Evolutionary conservation across 2,329 filamentous ascomycete genomes (phyloP).

Genomic region (Penicillium corylophilum): DNA sequence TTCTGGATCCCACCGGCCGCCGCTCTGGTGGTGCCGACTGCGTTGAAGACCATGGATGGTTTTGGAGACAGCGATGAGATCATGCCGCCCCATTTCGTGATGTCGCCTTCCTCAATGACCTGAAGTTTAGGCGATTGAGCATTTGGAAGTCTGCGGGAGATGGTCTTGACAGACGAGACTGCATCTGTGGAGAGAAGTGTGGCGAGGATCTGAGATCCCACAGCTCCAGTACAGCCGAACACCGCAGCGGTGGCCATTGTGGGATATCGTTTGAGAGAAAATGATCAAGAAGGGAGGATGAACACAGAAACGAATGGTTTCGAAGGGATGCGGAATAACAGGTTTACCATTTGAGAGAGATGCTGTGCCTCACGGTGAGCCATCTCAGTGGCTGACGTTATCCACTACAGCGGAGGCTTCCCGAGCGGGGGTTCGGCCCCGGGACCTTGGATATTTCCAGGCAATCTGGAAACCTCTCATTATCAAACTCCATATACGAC

Average conservation of each 20-base stretch:
- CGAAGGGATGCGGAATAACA: not conserved
- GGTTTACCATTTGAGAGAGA: not conserved
- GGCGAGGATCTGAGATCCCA: slow-evolving; percentile 33
- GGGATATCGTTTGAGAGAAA: not conserved
- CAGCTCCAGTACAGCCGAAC: slow-evolving; percentile 33
- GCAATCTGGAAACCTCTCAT: not conserved
- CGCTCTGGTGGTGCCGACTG: slow-evolving; percentile 36
- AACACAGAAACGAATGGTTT: not conserved
- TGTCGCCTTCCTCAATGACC: slow-evolving; percentile 28
- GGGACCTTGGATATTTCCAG: not conserved
- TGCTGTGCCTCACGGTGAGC: too few species aligned
- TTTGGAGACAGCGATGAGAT: slow-evolving; percentile 25
- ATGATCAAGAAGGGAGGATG: not conserved
- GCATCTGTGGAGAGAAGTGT: slow-evolving; percentile 25
- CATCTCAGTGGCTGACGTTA: not conserved
- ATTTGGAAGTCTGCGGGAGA: slow-evolving; percentile 26
- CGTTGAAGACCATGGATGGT: slow-evolving; percentile 31
- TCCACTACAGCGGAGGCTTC: not conserved
- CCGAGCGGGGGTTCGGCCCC: not conserved
- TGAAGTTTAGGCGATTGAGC: slow-evolving; percentile 28
- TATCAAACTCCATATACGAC: not conserved
- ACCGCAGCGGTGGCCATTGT: slow-evolving; percentile 34
- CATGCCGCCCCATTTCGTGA: slow-evolving; percentile 31
- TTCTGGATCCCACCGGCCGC: slow-evolving; percentile 34
- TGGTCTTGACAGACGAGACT: slow-evolving; percentile 27